Conservation (phyloP, 257 asterid genomes). For the Dorcoceras hygrometricum region DNA sequence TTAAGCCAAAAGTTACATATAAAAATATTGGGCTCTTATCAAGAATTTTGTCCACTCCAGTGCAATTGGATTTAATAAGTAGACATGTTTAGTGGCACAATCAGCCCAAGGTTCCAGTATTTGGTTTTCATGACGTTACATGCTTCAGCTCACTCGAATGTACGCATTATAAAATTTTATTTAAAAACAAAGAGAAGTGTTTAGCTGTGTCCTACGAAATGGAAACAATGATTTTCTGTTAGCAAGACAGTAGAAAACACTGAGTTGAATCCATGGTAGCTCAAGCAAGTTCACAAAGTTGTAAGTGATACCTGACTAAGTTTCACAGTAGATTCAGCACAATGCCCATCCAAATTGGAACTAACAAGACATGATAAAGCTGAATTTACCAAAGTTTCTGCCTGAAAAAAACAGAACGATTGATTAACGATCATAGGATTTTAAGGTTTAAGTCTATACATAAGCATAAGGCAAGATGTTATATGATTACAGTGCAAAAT, state of each 20-base stretch:
- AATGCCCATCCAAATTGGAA: conserved; percentile 38
- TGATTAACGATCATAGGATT: too few species aligned
- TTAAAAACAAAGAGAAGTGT: too few species aligned
- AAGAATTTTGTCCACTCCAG: too few species aligned
- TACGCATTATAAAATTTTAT: too few species aligned
- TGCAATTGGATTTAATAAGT: neutral
- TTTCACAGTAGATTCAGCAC: conserved; percentile 36
- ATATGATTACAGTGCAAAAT: too few species aligned
- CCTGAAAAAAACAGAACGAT: conserved; percentile 35
- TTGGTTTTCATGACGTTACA: neutral
- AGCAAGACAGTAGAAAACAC: too few species aligned
- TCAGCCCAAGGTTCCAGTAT: neutral
- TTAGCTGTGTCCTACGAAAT: too few species aligned
- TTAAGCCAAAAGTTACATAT: neutral
- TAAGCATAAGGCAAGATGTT: neutral
- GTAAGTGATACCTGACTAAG: conserved; percentile 39
- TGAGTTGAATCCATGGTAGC: too few species aligned
- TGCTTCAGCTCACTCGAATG: too few species aligned
- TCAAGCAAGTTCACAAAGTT: neutral
- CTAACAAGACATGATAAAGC: conserved; percentile 68
- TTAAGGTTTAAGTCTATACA: too few species aligned
- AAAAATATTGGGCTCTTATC: neutral
- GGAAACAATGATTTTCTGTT: too few species aligned
- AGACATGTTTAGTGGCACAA: too few species aligned
- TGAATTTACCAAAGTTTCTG: conserved; percentile 54